Evolutionary conservation across 2,329 filamentous ascomycete species (phyloP).

Genomic region (Botrytis galanthina): DNA sequence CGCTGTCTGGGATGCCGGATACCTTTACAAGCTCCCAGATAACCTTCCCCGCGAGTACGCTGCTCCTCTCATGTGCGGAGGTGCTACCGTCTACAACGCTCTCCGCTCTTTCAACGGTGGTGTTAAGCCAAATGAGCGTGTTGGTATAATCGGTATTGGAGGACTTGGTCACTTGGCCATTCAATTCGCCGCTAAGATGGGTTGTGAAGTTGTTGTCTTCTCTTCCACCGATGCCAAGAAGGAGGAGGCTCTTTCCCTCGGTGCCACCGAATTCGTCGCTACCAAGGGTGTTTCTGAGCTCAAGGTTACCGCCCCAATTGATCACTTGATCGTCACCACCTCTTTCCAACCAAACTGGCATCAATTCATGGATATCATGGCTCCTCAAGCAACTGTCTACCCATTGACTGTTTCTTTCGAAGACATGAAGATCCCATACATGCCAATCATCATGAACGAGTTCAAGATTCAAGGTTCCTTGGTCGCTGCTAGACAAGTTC

Average conservation of each 20-base stretch:
- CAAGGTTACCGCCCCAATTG: slow-evolving; percentile 36
- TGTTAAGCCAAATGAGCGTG: slow-evolving; percentile 33
- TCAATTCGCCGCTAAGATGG: slow-evolving; percentile 62
- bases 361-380: slow-evolving; percentile 59
- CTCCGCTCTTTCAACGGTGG: slow-evolving; percentile 40
- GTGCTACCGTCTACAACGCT: slow-evolving; percentile 44
- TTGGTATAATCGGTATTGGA: slow-evolving; percentile 53
- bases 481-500: slow-evolving; percentile 44
- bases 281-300: slow-evolving; percentile 42
- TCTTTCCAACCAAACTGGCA: slow-evolving; percentile 55
- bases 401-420: slow-evolving; percentile 63
- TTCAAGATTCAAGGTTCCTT: slow-evolving; percentile 35
- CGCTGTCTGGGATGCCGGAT: slow-evolving; percentile 43
- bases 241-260: slow-evolving; percentile 58
- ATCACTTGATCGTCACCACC: slow-evolving; percentile 37
- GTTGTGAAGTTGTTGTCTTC: slow-evolving; percentile 58
- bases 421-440: slow-evolving; percentile 36
- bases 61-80: slow-evolving; percentile 48
- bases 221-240: slow-evolving; percentile 60
- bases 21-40: slow-evolving; percentile 43
- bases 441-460: slow-evolving; percentile 32
- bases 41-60: slow-evolving; percentile 42
- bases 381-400: slow-evolving; percentile 57
- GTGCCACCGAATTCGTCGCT: slow-evolving; percentile 60
- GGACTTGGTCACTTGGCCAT: slow-evolving; percentile 63